A percentile compares a stretch with the other conserved stretches of the same genome.
phyloP scores from a whole-genome alignment of 306 rosid genomes.

The Cyamopsis tetragonoloba region DNA sequence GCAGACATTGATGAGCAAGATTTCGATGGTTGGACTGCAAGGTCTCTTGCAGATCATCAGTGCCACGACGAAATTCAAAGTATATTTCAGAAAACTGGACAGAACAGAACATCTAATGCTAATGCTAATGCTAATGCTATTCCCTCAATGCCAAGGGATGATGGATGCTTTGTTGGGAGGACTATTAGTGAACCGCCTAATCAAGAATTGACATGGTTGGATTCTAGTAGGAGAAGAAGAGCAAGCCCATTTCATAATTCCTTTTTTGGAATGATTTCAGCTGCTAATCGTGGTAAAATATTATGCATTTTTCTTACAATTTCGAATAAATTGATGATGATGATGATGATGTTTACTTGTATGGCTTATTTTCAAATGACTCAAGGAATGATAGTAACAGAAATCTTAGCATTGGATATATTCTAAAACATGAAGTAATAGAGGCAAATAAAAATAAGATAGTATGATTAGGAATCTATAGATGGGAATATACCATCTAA shows the following conservation, averaged over 20 bases:
- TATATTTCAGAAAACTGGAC: constrained; percentile 23
- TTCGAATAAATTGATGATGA: background rate
- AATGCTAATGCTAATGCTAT: background rate
- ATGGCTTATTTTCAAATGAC: background rate
- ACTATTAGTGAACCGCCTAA: constrained; percentile 34
- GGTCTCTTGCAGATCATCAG: constrained; percentile 57
- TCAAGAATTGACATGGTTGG: constrained; percentile 14
- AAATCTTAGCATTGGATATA: background rate
- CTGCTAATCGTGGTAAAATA: constrained; percentile 43
- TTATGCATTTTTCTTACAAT: background rate
- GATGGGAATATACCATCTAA: too few relatives aligned
- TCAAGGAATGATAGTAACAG: background rate
- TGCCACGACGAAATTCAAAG: constrained; percentile 50
- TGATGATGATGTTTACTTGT: background rate
- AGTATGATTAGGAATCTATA: too few relatives aligned
- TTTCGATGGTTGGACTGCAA: constrained; percentile 53
- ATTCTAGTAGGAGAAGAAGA: constrained; percentile 30
- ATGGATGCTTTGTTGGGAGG: background rate
- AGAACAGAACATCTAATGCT: background rate
- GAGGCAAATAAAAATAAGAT: background rate
- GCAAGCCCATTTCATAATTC: constrained; percentile 42
- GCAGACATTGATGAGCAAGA: constrained; percentile 47
- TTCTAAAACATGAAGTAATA: background rate
- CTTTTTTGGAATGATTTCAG: constrained; percentile 50
- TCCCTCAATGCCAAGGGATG: background rate